A percentile compares a stretch with the other conserved stretches of the same genome.
Conservation (phyloP, 2,329 filamentous ascomycete species). For the Cercospora citrullina region DNA sequence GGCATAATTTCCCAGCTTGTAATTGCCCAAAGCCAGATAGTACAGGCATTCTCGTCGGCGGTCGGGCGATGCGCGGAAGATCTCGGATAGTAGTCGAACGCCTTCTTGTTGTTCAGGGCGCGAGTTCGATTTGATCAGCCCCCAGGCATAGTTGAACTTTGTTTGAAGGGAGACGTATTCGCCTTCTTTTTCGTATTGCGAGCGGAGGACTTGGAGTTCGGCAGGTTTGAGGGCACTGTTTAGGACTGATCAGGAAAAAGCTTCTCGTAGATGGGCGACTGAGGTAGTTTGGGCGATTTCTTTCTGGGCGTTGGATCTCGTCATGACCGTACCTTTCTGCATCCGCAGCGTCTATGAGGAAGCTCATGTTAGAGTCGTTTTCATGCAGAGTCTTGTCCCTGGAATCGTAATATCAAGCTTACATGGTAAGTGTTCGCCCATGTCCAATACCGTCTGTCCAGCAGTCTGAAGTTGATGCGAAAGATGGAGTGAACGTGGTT, state of each 20-base stretch:
- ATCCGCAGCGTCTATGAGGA: conserved; percentile 81
- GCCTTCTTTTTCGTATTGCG: conserved; percentile 96
- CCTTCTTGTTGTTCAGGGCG: conserved; percentile 61
- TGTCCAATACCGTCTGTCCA: not conserved
- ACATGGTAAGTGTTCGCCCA: conserved; percentile 52
- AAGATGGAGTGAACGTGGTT: conserved; percentile 7
- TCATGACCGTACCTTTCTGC: conserved; percentile 74
- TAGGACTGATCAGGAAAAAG: not conserved
- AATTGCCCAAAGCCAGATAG: conserved; percentile 95
- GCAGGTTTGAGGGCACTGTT: conserved; percentile 80
- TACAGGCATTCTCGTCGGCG: conserved; percentile 96
- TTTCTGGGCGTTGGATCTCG: not conserved
- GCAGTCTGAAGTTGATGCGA: not conserved
- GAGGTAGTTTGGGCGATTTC: not conserved
- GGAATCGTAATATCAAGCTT: conserved; percentile 17
- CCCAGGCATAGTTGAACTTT: conserved; percentile 99
- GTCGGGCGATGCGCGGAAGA: conserved; percentile 91
- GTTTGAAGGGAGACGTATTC: conserved; percentile 96
- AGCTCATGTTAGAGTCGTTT: conserved; percentile 30
- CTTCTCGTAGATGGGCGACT: too few species aligned
- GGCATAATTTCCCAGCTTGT: conserved; percentile 96
- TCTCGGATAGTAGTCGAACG: conserved; percentile 46
- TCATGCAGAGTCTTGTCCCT: not conserved
- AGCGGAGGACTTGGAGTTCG: conserved; percentile 86
- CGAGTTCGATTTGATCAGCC: conserved; percentile 86